Percentiles rank a stretch among this genome's conserved stretches.
Evolutionary conservation across 164 flowering plant species (phyloP).

Genomic region (Aristolochia contorta): DNA sequence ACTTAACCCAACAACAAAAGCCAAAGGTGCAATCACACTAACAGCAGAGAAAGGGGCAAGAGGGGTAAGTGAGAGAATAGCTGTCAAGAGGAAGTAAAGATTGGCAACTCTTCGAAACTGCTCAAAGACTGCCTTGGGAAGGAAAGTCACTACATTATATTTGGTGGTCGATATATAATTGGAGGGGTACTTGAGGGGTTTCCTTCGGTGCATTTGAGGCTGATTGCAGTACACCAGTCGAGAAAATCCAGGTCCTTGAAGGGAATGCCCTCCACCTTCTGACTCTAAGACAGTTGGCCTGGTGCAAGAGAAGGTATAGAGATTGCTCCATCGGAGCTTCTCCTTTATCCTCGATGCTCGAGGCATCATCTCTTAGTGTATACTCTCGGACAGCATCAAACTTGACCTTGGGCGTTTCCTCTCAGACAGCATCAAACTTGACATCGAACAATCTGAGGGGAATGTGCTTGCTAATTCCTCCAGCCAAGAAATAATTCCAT

Average conservation of each 20-base stretch:
- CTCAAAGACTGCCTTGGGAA: slow-evolving; percentile 40
- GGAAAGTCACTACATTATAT: slow-evolving; percentile 28
- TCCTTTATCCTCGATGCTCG: slow-evolving; percentile 21
- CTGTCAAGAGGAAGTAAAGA: slow-evolving; percentile 36
- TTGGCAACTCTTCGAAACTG: slow-evolving; percentile 42
- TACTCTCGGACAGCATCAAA: slow-evolving; percentile 7
- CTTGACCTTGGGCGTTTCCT: no score
- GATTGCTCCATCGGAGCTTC: slow-evolving; percentile 34
- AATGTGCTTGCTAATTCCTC: background rate
- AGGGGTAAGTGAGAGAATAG: slow-evolving; percentile 29
- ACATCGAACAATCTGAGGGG: background rate
- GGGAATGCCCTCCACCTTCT: slow-evolving; percentile 11
- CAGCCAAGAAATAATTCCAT: slow-evolving; percentile 2
- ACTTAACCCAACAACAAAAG: slow-evolving; percentile 37
- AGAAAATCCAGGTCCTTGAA: slow-evolving; percentile 30
- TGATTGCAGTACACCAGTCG: slow-evolving; percentile 31
- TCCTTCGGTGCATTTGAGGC: slow-evolving; percentile 24
- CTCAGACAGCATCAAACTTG: slow-evolving; percentile 5
- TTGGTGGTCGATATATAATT: slow-evolving; percentile 37
- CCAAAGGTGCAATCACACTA: slow-evolving; percentile 36
- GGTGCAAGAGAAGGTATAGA: slow-evolving; percentile 38
- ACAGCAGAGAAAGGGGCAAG: slow-evolving; percentile 30
- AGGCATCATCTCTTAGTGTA: slow-evolving; percentile 14
- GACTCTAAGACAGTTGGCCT: slow-evolving; percentile 22
- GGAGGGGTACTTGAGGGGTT: slow-evolving; percentile 26